Base-by-base conservation (phyloP, 495 filamentous ascomycete genomes). In the Bathelium albidoporum region DNA sequence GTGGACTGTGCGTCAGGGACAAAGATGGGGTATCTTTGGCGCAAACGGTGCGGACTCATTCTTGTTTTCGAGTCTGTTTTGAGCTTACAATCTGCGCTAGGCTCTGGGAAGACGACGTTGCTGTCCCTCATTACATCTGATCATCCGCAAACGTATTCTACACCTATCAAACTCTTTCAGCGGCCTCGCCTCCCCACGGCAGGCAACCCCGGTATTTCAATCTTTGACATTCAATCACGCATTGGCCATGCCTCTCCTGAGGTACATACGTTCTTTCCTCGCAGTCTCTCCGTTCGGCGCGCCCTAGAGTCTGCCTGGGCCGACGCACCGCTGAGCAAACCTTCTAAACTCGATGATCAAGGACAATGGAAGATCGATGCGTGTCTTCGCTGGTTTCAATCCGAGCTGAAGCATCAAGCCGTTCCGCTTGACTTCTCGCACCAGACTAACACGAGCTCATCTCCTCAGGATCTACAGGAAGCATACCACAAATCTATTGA, bases 221-320 rank as follows among this genome's bases (percentile, higher is more conserved):
- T 96, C 62, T 96, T 95, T 75, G 92, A 96, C 59, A 84, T 98
- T 41, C 93, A 97, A 71, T 80, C 85, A 1, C 87, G 91, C 20
- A 87, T 97, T 60, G 94, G 94, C 20, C 91, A 97, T 69, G 91
- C 91, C 1, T 92, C 88, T 53, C 95, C 94, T 0, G 94, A 98
- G 71, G 88, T 97, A 24, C 91, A 97, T 66, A 85, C 88, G 55
- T 90, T 95, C 77, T 96, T 97, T 76, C 94, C 94, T 1, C 85
- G 85, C 52, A 79, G 83, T 34, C 79, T 97, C 59, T 87, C 85
- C 0, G 74, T 97, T 22, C 83, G 89, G 9, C 82, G 87, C 60
- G 82, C 87, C 0, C 69, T 98, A 1, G 89, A 91, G 69, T 89
- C 85, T 45, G 91, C 93, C 1, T 97, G 90, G 82, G 87, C 90